These are phyloP conservation scores for Cyclotella choctawhatcheeana DNA, from an alignment of 108 stramenopile genomes.

Conservation along the genomic window DNA sequence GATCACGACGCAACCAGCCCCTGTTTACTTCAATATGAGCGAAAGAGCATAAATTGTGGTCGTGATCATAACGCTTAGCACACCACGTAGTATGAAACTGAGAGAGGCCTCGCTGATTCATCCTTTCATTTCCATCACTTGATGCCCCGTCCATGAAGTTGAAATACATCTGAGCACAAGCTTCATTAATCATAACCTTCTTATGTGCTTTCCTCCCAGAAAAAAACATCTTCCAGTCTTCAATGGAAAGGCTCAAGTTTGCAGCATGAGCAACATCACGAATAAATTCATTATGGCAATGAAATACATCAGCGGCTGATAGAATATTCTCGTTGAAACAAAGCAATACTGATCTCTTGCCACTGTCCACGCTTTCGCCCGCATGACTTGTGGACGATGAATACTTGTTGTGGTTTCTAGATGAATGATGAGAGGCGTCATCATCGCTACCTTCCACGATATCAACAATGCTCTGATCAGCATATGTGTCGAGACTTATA, in stretches of 20 bases:
- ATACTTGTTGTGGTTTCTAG: conserved; percentile 29
- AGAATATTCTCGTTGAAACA: conserved; percentile 93
- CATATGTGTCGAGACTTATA: conserved; percentile 44
- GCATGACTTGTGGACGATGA: conserved; percentile 34
- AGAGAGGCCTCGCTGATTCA: conserved; percentile 66
- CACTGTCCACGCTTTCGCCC: conserved; percentile 47
- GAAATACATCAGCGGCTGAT: conserved; percentile 85
- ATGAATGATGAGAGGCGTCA: conserved; percentile 43
- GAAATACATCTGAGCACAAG: conserved; percentile 28
- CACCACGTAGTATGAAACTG: conserved; percentile 88
- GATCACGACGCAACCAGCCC: conserved; percentile 87
- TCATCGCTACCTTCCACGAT: conserved; percentile 47
- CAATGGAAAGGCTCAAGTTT: conserved; percentile 69
- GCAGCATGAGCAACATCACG: conserved; percentile 84
- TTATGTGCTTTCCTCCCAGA: conserved; percentile 44
- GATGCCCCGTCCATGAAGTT: conserved; percentile 9
- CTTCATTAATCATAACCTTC: conserved; percentile 20
- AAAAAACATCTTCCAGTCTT: conserved; percentile 86
- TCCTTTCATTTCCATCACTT: conserved; percentile 31
- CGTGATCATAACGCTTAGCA: conserved; percentile 88
- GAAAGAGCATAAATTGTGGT: conserved; percentile 82
- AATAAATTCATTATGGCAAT: conserved; percentile 91
- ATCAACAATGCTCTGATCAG: not conserved
- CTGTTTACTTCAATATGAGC: conserved; percentile 82
- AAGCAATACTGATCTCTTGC: conserved; percentile 82